phyloP scores from a whole-genome alignment of 805 yeast genomes.

The Sporopachydermia quercuum region DNA sequence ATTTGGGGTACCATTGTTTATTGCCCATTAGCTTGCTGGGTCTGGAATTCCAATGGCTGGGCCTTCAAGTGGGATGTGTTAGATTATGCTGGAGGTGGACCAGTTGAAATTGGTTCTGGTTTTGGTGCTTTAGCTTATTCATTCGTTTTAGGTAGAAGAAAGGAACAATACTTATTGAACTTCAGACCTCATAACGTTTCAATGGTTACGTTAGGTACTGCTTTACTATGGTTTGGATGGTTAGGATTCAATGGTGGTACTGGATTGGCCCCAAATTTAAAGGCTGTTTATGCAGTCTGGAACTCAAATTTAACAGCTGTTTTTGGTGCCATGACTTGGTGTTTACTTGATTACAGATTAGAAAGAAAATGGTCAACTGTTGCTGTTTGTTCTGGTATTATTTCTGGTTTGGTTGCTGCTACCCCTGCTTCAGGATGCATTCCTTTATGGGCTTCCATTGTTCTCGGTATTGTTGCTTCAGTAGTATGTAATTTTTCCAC shows the following conservation, averaged over 20 bases:
- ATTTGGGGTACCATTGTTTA: slow-evolving; percentile 86
- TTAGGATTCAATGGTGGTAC: slow-evolving; percentile 89
- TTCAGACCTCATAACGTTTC: slow-evolving; percentile 93
- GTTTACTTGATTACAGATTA: slow-evolving; percentile 72
- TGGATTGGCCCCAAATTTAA: slow-evolving; percentile 65
- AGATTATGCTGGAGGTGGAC: slow-evolving; percentile 97
- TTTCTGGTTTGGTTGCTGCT: slow-evolving; percentile 93
- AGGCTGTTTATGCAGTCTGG: slow-evolving; percentile 81
- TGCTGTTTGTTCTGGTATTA: slow-evolving; percentile 88
- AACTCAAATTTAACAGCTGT: slow-evolving; percentile 85
- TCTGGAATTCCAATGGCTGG: slow-evolving; percentile 92
- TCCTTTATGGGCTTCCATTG: slow-evolving; percentile 81
- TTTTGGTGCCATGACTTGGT: slow-evolving; percentile 87
- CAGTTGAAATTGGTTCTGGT: slow-evolving; percentile 87
- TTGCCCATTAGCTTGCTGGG: slow-evolving; percentile 92
- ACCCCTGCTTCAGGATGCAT: slow-evolving; percentile 90
- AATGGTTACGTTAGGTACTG: slow-evolving; percentile 77
- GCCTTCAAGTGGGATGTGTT: slow-evolving; percentile 82
- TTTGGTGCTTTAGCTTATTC: slow-evolving; percentile 80
- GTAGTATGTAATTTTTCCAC: slow-evolving; percentile 81
- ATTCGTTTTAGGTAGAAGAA: slow-evolving; percentile 69
- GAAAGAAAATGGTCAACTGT: slow-evolving; percentile 90
- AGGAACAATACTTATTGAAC: slow-evolving; percentile 59
- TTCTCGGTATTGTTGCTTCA: slow-evolving; percentile 72
- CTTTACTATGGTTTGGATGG: slow-evolving; percentile 90